These are phyloP conservation scores for Talaromyces sp. DNA, from an alignment of 2,329 filamentous ascomycete species.

Conservation along the genomic window DNA sequence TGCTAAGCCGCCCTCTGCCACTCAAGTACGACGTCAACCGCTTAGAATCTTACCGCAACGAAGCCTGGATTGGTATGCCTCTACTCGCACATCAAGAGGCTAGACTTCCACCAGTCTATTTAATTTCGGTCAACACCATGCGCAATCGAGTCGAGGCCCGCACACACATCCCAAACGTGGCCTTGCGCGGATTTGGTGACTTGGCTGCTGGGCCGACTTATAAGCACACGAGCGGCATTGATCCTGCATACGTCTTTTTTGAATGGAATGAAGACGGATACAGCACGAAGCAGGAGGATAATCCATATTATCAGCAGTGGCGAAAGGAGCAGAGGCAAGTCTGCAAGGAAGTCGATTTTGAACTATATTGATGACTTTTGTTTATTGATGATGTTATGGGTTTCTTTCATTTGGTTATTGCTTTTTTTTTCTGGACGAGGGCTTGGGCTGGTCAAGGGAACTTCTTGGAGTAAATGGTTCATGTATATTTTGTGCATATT, in stretches of 20 bases:
- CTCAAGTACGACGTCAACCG: conserved; percentile 26
- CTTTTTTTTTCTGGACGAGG: not conserved
- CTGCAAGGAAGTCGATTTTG: conserved; percentile 34
- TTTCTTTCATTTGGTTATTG: not conserved
- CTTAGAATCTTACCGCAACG: conserved; percentile 31
- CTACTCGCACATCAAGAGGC: conserved; percentile 27
- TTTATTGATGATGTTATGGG: not conserved
- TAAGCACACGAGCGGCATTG: conserved; percentile 12
- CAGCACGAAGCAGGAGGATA: conserved; percentile 24
- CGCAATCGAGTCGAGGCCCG: conserved; percentile 30
- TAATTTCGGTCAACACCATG: conserved; percentile 34
- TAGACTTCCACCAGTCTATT: conserved; percentile 28
- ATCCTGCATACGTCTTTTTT: conserved; percentile 37
- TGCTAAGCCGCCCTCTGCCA: conserved; percentile 31
- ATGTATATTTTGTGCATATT: conserved; percentile 1
- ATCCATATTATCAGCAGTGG: conserved; percentile 33
- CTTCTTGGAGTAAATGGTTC: not conserved
- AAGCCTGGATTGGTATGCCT: conserved; percentile 33
- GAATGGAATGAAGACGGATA: conserved; percentile 29
- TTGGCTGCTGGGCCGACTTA: conserved; percentile 24
- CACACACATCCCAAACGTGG: conserved; percentile 30
- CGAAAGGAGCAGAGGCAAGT: conserved; percentile 29
- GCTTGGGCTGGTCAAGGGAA: not conserved
- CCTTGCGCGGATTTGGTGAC: conserved; percentile 26
- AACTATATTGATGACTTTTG: conserved; percentile 10